Evolutionary conservation across 495 filamentous ascomycete genomes (phyloP), one percentile per base, ranked within the genome.

Genomic region (Neurospora sp.): DNA sequence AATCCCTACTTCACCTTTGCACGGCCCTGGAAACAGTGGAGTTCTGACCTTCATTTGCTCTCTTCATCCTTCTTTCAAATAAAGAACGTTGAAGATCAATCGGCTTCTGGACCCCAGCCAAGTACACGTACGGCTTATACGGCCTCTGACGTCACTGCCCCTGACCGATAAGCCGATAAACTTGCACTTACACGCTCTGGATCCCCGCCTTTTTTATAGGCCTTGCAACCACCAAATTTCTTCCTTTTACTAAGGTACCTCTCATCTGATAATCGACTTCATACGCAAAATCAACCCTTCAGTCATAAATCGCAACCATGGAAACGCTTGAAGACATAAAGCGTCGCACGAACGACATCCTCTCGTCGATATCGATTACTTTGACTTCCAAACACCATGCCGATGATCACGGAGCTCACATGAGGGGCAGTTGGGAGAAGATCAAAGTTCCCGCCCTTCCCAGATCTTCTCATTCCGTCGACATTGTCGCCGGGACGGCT

Each of bases 381-480:
- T 83, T 39, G 71, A 39, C 70, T 69, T 22, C 68, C 75, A 70
- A 75, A 69, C 74, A 73, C 71, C 69, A 71, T 75, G 73, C 35
- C 74, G 48, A 22, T 79, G 75, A 70, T 22, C 39, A 48, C 68
- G 11, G n/a, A n/a, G 35, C 20, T 76, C 73, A 5, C 8, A 82
- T 88, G 76, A 88, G 86, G 76, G 90, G 87, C 27, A 87, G 84
- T 48, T 90, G 89, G 85, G 82, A 87, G 69, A 85, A 86, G 72
- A 84, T 92, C 70, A 77, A 83, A 1, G 74, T 85, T 39, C 84
- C 85, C 18, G 75, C 82, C 2, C 82, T 96, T 5, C 89, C 88
- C 18, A 87, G 92, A 12, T 91, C 90, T 4, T 90, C 90, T 0
- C 93, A 95, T 76, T 87, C 89, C 6, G 77, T 93, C 69, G 88